A percentile compares a stretch with the other conserved stretches of the same genome.
Evolutionary conservation across 139 green algal genomes (phyloP).

Genomic region (Coccomyxa sp.): DNA sequence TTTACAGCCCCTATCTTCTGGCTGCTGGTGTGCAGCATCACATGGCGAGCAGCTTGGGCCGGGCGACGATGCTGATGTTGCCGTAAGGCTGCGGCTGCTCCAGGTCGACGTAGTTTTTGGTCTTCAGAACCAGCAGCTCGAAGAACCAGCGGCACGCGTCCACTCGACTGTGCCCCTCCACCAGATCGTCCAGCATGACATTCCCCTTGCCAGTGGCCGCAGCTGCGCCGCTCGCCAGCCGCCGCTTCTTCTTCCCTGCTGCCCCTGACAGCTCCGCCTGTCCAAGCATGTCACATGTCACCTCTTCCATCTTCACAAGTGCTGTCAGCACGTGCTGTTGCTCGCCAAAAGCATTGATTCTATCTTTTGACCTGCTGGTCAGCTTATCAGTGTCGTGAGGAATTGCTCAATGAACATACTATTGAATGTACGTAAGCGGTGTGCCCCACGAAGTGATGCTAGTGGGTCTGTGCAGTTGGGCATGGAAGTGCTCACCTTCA

Average conservation of each 20-base stretch:
- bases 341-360: too few species aligned
- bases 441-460: not conserved
- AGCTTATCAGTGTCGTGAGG: too few species aligned
- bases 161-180: constrained; percentile 29
- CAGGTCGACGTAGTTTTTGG: constrained; percentile 45
- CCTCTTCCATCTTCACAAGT: too few species aligned
- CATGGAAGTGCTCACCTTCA: constrained; percentile 4
- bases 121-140: constrained; percentile 59
- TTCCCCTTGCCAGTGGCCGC: not conserved
- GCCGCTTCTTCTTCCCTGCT: constrained; percentile 1
- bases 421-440: not conserved
- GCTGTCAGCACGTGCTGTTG: too few species aligned
- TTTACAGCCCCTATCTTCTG: too few species aligned
- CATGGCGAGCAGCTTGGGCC: not conserved
- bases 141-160: constrained; percentile 62
- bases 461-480: not conserved
- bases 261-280: not conserved
- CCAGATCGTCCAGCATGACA: constrained; percentile 25
- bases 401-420: too few species aligned
- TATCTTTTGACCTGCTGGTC: too few species aligned
- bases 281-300: not conserved
- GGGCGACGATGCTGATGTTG: constrained; percentile 42
- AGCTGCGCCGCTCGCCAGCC: not conserved
- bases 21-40: not conserved
- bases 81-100: constrained; percentile 52